phyloP scores from a whole-genome alignment of 805 yeast genomes.

The Kazachstania bromeliacearum region DNA sequence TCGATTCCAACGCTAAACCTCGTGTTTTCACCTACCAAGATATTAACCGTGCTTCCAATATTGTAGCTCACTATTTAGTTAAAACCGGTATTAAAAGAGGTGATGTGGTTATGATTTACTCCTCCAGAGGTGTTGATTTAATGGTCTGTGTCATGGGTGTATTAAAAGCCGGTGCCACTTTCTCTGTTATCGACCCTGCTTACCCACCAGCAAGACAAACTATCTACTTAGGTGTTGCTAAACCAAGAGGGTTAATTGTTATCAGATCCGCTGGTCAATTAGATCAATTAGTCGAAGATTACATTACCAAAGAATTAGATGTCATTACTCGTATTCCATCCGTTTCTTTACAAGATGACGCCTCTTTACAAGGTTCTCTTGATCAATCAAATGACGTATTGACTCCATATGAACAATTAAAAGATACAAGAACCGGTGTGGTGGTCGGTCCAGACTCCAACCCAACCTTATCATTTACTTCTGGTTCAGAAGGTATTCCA shows the following conservation, averaged over 20 bases:
- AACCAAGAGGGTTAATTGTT: slow-evolving; percentile 84
- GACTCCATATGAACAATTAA: slow-evolving; percentile 35
- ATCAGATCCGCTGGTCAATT: slow-evolving; percentile 83
- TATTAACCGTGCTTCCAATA: slow-evolving; percentile 85
- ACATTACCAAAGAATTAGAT: slow-evolving; percentile 60
- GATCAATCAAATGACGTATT: slow-evolving; percentile 40
- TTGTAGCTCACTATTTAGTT: slow-evolving; percentile 83
- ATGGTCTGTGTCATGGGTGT: slow-evolving; percentile 98
- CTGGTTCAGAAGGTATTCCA: slow-evolving; percentile 97
- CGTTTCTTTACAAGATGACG: slow-evolving; percentile 69
- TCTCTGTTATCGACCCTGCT: slow-evolving; percentile 97
- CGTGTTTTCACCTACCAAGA: slow-evolving; percentile 77
- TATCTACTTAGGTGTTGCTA: slow-evolving; percentile 83
- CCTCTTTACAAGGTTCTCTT: slow-evolving; percentile 50
- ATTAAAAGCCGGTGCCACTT: slow-evolving; percentile 96
- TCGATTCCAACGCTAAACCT: slow-evolving; percentile 43
- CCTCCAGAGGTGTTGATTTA: slow-evolving; percentile 93
- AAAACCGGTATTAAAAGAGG: slow-evolving; percentile 77
- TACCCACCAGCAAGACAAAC: slow-evolving; percentile 98
- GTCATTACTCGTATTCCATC: slow-evolving; percentile 69
- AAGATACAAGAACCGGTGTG: slow-evolving; percentile 67
- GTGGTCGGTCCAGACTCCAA: slow-evolving; percentile 95
- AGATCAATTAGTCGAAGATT: slow-evolving; percentile 68
- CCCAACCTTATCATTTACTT: slow-evolving; percentile 92
- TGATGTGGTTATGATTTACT: slow-evolving; percentile 95